phyloP scores from a whole-genome alignment of 202 grass and related monocot species.

The Carex sylvatica region DNA sequence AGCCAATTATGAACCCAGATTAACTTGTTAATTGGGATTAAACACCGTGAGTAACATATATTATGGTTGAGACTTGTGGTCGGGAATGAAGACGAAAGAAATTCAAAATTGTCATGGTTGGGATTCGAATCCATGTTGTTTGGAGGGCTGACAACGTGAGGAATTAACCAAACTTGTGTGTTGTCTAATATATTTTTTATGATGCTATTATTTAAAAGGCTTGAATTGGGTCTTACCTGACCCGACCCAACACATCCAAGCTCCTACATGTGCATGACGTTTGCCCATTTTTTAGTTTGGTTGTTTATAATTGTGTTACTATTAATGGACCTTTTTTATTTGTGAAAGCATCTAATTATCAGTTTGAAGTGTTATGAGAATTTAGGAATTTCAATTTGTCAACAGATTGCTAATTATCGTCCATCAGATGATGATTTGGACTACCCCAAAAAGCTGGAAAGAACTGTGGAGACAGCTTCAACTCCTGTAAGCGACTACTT shows the following conservation, averaged over 20 bases:
- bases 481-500: conserved; percentile 58
- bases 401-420: conserved; percentile 92
- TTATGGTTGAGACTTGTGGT: not conserved
- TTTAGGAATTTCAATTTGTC: conserved; percentile 23
- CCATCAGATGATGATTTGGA: conserved; percentile 84
- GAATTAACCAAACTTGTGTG: not conserved
- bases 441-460: conserved; percentile 90
- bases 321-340: not conserved
- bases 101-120: not conserved
- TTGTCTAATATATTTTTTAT: not conserved
- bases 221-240: not conserved
- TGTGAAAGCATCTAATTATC: not conserved
- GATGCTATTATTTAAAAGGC: not conserved
- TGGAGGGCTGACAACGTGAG: not conserved
- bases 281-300: not conserved
- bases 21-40: not conserved
- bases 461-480: conserved; percentile 50
- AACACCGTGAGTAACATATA: not conserved
- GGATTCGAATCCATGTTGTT: not conserved
- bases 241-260: not conserved
- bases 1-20: not conserved
- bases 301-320: not conserved
- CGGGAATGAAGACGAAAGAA: not conserved
- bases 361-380: not conserved
- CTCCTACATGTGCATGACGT: not conserved